Evolutionary conservation across 495 filamentous ascomycete species (phyloP), one percentile per base, ranked within the genome.

Genomic region (Xylaria scruposa): DNA sequence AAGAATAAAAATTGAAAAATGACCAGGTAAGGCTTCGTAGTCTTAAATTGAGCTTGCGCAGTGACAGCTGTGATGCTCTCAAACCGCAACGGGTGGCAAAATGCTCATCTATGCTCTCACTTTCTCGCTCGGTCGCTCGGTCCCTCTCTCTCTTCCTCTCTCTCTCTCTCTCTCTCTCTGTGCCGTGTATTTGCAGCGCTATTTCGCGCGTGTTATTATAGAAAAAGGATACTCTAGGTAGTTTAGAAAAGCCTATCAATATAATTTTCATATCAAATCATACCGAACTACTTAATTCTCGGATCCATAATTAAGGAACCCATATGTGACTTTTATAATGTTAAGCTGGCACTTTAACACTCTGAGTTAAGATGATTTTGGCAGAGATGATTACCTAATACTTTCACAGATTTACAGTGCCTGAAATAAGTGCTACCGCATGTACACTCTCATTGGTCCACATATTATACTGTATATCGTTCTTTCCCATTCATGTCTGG

Each of bases 11-110:
- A 56, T 31, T 2, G 15, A 4, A 31, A 56, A 29, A 56, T 56
- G 53, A 56, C 53, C 13, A 31, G 53, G 53, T 56, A 17, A 24
- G 53, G 26, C 53, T 56, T 56, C 53, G 53, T 56, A 56, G 53
- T 56, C 26, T 29, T 29, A 29, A 54, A 56, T 56, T 31, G 53
- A 17, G 13, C 5, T 0, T 10, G 21, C 10, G 13, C 24, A 31
- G 8, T 31, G 53, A 8, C 24, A 17, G 1, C 53, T 56, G 53
- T 29, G 26, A 56, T 56, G 53, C 53, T 56, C 53, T 56, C 26
- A 56, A 56, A 56, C 6, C 17, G 24, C 10, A 26, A 53, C 49
- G 10, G 49, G 26, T 13, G 21, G 49, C 49, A 3, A 53, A 9
- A 53, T 10, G n/a, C 47, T 8, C 47, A 54, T 29, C 21, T 54